phyloP scores from a whole-genome alignment of 2,329 filamentous ascomycete genomes.

The Claviceps citrina region DNA sequence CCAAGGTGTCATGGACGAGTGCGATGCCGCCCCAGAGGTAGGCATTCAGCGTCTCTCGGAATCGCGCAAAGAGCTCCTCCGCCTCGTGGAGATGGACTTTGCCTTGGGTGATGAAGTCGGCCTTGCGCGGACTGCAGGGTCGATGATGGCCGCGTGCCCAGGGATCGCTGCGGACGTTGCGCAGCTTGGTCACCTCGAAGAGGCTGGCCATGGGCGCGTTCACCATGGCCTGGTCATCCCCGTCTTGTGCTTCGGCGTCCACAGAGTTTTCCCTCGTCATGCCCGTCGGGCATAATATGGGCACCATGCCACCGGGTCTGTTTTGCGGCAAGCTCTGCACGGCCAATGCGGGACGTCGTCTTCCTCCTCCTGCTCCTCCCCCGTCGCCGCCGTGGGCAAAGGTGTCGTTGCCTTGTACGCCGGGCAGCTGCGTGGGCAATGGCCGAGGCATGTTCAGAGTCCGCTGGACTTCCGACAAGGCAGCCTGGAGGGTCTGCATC shows the following conservation, averaged over 20 bases:
- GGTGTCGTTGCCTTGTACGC: background rate
- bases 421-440: background rate
- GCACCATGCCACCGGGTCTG: background rate
- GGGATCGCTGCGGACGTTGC: constrained; percentile 19
- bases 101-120: constrained; percentile 17
- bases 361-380: too few relatives aligned
- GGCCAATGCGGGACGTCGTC: background rate
- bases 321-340: background rate
- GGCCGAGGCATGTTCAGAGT: constrained; percentile 9
- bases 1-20: constrained; percentile 15
- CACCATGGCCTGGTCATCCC: constrained; percentile 15
- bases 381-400: background rate
- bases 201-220: constrained; percentile 19
- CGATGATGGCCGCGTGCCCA: constrained; percentile 9
- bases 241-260: constrained; percentile 10
- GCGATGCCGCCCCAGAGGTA: constrained; percentile 20
- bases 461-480: constrained; percentile 14
- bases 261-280: constrained; percentile 20
- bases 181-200: constrained; percentile 18
- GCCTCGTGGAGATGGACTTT: constrained; percentile 14
- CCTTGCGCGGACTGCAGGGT: constrained; percentile 7
- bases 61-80: constrained; percentile 15
- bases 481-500: constrained; percentile 13
- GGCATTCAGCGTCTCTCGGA: constrained; percentile 16
- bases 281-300: constrained; percentile 10